phyloP scores from a whole-genome alignment of 371 early-diverging fungal genomes.

The Mortierella sp. region DNA sequence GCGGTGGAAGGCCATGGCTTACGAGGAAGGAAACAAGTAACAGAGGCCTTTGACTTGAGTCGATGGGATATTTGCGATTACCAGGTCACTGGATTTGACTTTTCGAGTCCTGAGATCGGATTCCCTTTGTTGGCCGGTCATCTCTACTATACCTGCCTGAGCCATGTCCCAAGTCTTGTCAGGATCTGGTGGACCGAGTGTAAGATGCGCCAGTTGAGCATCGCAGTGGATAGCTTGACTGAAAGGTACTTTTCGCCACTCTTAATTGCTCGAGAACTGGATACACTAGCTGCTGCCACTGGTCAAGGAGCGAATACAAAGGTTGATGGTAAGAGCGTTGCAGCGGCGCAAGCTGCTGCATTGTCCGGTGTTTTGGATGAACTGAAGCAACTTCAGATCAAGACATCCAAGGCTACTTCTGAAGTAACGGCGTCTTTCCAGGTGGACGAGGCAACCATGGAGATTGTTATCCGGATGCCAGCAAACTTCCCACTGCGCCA shows the following conservation, averaged over 20 bases:
- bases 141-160: conserved; percentile 74
- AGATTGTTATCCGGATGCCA: conserved; percentile 86
- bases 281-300: conserved; percentile 52
- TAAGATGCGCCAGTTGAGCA: conserved; percentile 78
- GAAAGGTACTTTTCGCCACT: conserved; percentile 75
- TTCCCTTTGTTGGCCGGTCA: conserved; percentile 77
- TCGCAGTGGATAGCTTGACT: conserved; percentile 79
- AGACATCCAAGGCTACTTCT: conserved; percentile 70
- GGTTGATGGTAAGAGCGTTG: conserved; percentile 59
- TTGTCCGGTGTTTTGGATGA: conserved; percentile 58
- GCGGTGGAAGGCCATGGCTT: not conserved
- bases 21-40: not conserved
- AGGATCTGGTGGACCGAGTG: conserved; percentile 88
- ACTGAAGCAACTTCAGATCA: conserved; percentile 72
- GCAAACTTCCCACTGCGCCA: conserved; percentile 83
- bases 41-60: conserved; percentile 72
- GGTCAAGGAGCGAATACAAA: conserved; percentile 56
- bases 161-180: conserved; percentile 77
- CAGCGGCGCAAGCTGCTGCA: conserved; percentile 68
- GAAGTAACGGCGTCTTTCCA: conserved; percentile 83
- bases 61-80: conserved; percentile 77
- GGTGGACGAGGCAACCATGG: conserved; percentile 89
- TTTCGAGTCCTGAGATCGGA: conserved; percentile 60
- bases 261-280: conserved; percentile 76
- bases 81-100: conserved; percentile 65